Conservation (phyloP, 768 basidiomycete genomes). For the Hygrophorus russula region DNA sequence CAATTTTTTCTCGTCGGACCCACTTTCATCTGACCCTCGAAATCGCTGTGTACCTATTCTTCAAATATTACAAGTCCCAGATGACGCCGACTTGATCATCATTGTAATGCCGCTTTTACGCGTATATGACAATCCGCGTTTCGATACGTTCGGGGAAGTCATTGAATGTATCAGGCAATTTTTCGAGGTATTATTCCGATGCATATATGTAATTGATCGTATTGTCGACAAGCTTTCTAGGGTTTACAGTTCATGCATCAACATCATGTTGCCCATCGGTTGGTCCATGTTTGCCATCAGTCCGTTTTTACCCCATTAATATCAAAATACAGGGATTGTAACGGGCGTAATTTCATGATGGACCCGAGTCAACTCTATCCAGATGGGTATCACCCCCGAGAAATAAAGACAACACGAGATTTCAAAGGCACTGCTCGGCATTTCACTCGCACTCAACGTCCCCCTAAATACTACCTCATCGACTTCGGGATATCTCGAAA, state of each 20-base stretch:
- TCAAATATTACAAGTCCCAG: conserved; percentile 13
- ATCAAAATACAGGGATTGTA: no score
- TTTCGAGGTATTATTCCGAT: conserved; percentile 13
- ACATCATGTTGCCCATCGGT: conserved; percentile 15
- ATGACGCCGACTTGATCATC: conserved; percentile 10
- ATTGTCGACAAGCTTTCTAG: no score
- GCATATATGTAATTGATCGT: no score
- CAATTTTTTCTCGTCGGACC: conserved; percentile 11
- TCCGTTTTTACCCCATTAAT: neutral
- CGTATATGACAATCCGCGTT: conserved; percentile 10
- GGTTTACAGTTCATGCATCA: conserved; percentile 15
- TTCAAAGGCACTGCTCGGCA: no score
- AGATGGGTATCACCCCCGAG: no score
- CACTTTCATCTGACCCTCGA: conserved; percentile 9
- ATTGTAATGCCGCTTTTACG: conserved; percentile 22
- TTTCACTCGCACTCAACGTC: no score
- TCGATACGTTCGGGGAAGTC: conserved; percentile 21
- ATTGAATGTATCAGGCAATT: conserved; percentile 19
- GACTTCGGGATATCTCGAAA: no score
- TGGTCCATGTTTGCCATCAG: neutral
- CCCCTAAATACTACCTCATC: no score
- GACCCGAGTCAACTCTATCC: no score
- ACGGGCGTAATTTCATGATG: no score
- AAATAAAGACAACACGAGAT: no score
- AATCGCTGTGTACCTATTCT: conserved; percentile 27